phyloP scores from a whole-genome alignment of 2,329 filamentous ascomycete genomes.

The Lanzia echinophila region DNA sequence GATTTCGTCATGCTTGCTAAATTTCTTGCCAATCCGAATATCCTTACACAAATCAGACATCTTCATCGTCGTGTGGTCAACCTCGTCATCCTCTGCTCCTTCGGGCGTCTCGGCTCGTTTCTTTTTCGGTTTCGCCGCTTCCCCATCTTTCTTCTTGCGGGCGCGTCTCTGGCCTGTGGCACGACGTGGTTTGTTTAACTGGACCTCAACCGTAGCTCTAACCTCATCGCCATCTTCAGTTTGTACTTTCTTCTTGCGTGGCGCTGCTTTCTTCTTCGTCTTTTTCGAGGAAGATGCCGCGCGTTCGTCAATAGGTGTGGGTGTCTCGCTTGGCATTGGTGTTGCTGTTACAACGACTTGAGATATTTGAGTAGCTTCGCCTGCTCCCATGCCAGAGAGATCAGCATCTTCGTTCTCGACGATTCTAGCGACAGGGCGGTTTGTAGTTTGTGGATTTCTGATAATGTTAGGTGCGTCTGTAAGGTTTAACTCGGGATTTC shows the following conservation, averaged over 20 bases:
- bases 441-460: background rate
- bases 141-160: slow-evolving; percentile 30
- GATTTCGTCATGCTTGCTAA: slow-evolving; percentile 67
- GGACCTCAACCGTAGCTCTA: slow-evolving; percentile 22
- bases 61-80: slow-evolving; percentile 60
- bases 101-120: slow-evolving; percentile 46
- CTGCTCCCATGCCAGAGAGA: slow-evolving; percentile 1
- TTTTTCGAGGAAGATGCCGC: background rate
- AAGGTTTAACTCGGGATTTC: too few relatives aligned
- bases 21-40: slow-evolving; percentile 65
- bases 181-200: slow-evolving; percentile 18
- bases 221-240: slow-evolving; percentile 16
- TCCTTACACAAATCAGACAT: slow-evolving; percentile 70
- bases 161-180: slow-evolving; percentile 13
- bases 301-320: slow-evolving; percentile 5
- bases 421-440: background rate
- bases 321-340: slow-evolving; percentile 25
- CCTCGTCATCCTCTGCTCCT: slow-evolving; percentile 53
- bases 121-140: slow-evolving; percentile 25
- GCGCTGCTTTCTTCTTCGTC: slow-evolving; percentile 2
- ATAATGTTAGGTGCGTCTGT: too few relatives aligned
- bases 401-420: background rate
- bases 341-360: slow-evolving; percentile 20
- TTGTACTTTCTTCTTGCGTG: slow-evolving; percentile 21
- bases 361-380: slow-evolving; percentile 10